Base-by-base conservation (phyloP, 2,329 filamentous ascomycete genomes). In the Penicillium nordicum region DNA sequence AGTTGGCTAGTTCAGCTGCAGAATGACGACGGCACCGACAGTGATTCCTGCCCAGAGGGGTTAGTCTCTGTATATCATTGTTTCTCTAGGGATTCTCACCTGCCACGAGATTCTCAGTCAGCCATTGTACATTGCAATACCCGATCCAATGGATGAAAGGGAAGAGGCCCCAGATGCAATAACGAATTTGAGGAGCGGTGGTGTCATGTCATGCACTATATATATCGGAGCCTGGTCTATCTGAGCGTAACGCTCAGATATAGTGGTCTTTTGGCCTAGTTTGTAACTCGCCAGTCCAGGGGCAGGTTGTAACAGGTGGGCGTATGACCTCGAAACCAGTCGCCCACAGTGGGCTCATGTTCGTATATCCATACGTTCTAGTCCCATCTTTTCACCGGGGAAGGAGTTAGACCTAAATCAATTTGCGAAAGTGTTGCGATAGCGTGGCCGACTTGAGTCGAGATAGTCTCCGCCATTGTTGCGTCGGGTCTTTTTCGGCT, bases 101-200 rank as follows among this genome's bases (percentile, higher is more conserved):
- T 83, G 58, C 92, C 53, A 97, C 86, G 37, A 96, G 76, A 76
- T 97, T 93, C 64, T 92, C 92, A 34, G 85, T 74, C 6, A 96
- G 75, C 93, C 93, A 97, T 77, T 91, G 86, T 2, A 86, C 14
- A 69, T 97, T 97, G 78, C 97, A 97, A 65, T 86, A 84, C 5
- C 78, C 73, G 50, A 96, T 91, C 93, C 93, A 97, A 25, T 84
- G 80, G 5, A 88, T 70, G 69, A 96, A 96, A 0, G 93, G 93
- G 61, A 97, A 95, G 1, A 96, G 78, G 10, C 84, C 88, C 59
- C 78, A 75, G 59, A 85, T 47, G 69, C 96, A 97, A 1, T 75
- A 65, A 3, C 72, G 40, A 12, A 86, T 55, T 21, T 88, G 81
- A 3, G 71, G 61, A 3, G 77, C 69, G 0, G 79, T 80, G 0